These are phyloP conservation scores for Diaporthe destruens DNA, from an alignment of 2,329 filamentous ascomycete species.

Conservation along the genomic window DNA sequence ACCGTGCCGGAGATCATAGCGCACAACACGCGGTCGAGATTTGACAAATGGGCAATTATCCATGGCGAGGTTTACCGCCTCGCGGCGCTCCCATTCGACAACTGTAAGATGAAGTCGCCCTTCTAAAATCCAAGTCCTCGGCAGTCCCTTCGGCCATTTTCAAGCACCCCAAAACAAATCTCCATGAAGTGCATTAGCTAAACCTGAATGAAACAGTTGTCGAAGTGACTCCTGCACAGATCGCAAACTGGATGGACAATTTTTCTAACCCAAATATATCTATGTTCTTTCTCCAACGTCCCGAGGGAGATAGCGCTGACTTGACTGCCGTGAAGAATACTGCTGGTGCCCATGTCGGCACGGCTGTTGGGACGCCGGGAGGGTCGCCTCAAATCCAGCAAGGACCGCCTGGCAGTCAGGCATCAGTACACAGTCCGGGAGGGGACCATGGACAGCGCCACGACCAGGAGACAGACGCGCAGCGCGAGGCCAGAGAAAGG, in stretches of 20 bases:
- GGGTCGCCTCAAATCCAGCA: no score
- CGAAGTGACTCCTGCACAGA: accelerated
- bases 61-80: background rate
- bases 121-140: background rate
- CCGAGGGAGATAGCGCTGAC: no score
- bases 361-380: background rate
- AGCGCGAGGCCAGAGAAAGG: background rate
- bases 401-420: background rate
- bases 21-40: background rate
- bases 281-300: no score
- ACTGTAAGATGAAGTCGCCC: background rate
- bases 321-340: background rate
- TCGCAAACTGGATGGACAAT: no score
- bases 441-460: background rate
- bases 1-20: background rate
- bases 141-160: background rate
- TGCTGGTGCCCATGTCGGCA: background rate
- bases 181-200: background rate
- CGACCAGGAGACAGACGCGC: background rate
- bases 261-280: background rate
- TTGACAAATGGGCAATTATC: background rate
- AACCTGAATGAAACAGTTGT: background rate
- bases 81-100: background rate
- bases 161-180: background rate
- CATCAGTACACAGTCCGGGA: background rate